Evolutionary conservation across 2,329 filamentous ascomycete species (phyloP).

Genomic region (Diaporthe amygdali): DNA sequence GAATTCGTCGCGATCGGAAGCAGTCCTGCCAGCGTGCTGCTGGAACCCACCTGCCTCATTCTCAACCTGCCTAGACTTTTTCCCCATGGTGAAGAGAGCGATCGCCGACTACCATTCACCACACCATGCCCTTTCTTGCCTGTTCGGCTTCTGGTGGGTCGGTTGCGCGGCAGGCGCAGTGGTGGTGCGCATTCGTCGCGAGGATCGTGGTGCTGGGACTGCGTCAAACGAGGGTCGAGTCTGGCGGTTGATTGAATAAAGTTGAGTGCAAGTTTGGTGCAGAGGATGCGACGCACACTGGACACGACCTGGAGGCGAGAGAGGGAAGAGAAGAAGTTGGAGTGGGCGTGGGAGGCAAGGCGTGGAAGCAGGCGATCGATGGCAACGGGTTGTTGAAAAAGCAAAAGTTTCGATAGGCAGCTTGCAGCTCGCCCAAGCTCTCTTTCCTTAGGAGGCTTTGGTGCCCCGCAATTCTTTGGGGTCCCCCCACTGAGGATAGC

Average conservation of each 20-base stretch:
- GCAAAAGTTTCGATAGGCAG: not conserved
- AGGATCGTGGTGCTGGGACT: not conserved
- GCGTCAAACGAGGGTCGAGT: not conserved
- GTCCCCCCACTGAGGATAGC: not conserved
- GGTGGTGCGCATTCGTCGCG: too few relatives aligned
- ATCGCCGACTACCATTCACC: not conserved
- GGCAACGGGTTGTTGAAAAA: too few relatives aligned
- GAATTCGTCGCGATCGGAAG: not conserved
- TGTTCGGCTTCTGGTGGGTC: not conserved
- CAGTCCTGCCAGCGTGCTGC: not conserved
- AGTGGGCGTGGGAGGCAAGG: too few relatives aligned
- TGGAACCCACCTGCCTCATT: not conserved
- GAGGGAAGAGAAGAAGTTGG: not conserved
- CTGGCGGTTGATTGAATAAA: not conserved
- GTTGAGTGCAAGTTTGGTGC: not conserved
- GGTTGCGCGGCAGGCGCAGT: not conserved
- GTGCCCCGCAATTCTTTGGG: not conserved
- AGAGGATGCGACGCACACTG: not conserved
- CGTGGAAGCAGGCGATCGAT: too few relatives aligned
- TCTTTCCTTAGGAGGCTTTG: not conserved
- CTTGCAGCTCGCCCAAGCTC: not conserved
- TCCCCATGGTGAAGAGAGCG: not conserved
- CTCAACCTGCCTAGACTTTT: conserved; percentile 2
- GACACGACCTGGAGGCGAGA: not conserved
- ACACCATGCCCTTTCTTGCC: not conserved